Percentiles rank a stretch among this genome's conserved stretches.
Evolutionary conservation across 2,329 filamentous ascomycete species (phyloP).

Genomic region (Fusarium sp.): DNA sequence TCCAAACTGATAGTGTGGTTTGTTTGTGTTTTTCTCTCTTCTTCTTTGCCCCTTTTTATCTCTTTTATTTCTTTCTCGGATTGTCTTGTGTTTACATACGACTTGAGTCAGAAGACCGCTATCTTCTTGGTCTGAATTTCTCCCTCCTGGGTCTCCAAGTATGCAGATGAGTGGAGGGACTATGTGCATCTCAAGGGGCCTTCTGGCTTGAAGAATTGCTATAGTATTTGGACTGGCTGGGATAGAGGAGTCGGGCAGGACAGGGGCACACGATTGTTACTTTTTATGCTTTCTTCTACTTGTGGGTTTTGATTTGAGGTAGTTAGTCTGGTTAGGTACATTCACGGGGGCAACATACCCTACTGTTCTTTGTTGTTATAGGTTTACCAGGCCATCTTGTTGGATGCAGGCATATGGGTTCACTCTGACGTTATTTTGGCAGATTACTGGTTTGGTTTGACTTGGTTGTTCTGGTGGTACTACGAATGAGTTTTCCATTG

Average conservation of each 20-base stretch:
- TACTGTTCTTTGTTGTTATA: conserved; percentile 33
- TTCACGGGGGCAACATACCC: conserved; percentile 34
- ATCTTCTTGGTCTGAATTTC: conserved; percentile 43
- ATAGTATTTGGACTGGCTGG: conserved; percentile 51
- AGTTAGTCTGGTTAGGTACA: conserved; percentile 18
- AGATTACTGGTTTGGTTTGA: conserved; percentile 37
- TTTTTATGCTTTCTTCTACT: conserved; percentile 12
- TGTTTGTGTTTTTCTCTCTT: conserved; percentile 22
- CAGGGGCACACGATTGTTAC: conserved; percentile 36
- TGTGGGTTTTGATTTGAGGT: conserved; percentile 18
- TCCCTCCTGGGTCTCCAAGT: conserved; percentile 53
- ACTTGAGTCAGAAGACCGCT: conserved; percentile 34
- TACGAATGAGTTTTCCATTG: conserved; percentile 33
- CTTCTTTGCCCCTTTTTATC: conserved; percentile 6
- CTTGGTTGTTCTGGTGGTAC: conserved; percentile 6
- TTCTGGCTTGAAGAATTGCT: conserved; percentile 47
- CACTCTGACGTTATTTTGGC: conserved; percentile 22
- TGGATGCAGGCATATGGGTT: conserved; percentile 37
- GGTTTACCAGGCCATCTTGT: conserved; percentile 17
- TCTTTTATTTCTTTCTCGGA: neutral
- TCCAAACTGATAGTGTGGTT: conserved; percentile 23
- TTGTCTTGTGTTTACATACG: conserved; percentile 22
- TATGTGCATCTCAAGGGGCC: conserved; percentile 50
- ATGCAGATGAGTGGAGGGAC: conserved; percentile 51
- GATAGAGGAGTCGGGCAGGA: conserved; percentile 55